Conservation (phyloP, 2,329 filamentous ascomycete genomes). For the Eutypella sp. region DNA sequence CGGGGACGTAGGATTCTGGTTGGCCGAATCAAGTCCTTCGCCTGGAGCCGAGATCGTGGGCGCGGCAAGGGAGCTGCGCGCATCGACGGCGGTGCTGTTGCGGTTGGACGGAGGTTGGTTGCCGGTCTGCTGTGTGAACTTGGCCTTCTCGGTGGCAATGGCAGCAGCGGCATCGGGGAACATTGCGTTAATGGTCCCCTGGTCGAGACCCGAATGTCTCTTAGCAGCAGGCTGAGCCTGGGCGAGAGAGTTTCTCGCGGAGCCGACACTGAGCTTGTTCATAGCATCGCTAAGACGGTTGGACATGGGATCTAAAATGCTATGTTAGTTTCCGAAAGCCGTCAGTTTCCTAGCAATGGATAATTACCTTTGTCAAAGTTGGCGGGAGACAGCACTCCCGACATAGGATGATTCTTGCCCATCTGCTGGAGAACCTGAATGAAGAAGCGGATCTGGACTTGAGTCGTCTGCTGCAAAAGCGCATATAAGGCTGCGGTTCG, state of each 20-base stretch:
- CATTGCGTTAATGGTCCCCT: slow-evolving; percentile 95
- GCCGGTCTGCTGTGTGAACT: slow-evolving; percentile 93
- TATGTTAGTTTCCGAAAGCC: slow-evolving; percentile 11
- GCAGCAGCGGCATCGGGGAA: slow-evolving; percentile 96
- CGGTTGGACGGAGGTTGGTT: slow-evolving; percentile 86
- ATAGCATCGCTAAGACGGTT: slow-evolving; percentile 93
- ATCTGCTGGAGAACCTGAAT: slow-evolving; percentile 98
- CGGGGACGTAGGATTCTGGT: slow-evolving; percentile 68
- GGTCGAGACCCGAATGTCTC: slow-evolving; percentile 89
- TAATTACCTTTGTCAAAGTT: slow-evolving; percentile 88
- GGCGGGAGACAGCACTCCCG: slow-evolving; percentile 85
- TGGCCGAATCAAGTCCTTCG: slow-evolving; percentile 55
- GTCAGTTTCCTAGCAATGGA: slow-evolving; percentile 9
- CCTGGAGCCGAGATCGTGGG: slow-evolving; percentile 69
- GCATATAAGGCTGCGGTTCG: slow-evolving; percentile 93
- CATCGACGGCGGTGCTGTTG: slow-evolving; percentile 78
- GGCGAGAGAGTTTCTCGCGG: slow-evolving; percentile 78
- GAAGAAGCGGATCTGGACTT: slow-evolving; percentile 98
- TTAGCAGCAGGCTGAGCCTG: slow-evolving; percentile 77
- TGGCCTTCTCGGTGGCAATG: slow-evolving; percentile 97
- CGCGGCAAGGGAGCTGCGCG: slow-evolving; percentile 68
- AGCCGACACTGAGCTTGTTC: slow-evolving; percentile 87
- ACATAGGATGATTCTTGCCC: slow-evolving; percentile 98
- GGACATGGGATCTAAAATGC: slow-evolving; percentile 79
- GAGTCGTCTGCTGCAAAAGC: slow-evolving; percentile 93